Percentiles rank a stretch among this genome's conserved stretches.
These are phyloP conservation scores for Teunomyces tritomae DNA, from an alignment of 805 yeast species.

Conservation along the genomic window DNA sequence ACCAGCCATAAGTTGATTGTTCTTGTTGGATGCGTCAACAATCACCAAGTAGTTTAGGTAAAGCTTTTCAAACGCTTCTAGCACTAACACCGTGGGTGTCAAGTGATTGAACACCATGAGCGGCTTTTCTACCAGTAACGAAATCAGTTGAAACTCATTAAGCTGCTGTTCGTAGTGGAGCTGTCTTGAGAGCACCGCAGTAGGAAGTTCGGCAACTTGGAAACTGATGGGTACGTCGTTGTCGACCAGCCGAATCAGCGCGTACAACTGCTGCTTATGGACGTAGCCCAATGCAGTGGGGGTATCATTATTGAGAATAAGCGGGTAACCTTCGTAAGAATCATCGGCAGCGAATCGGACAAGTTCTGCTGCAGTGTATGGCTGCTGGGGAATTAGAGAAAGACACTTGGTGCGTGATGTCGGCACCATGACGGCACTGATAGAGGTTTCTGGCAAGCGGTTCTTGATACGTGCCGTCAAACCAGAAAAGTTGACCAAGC, in stretches of 20 bases:
- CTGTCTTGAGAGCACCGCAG: constrained; percentile 21
- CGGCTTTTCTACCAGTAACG: constrained; percentile 19
- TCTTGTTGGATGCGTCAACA: constrained; percentile 13
- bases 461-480: constrained; percentile 25
- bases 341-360: constrained; percentile 26
- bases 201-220: constrained; percentile 18
- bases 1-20: constrained; percentile 25
- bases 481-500: constrained; percentile 31
- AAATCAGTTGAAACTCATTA: constrained; percentile 10
- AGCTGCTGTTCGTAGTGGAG: constrained; percentile 20
- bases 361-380: constrained; percentile 22
- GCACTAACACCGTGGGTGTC: constrained; percentile 29
- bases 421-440: constrained; percentile 31
- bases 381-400: constrained; percentile 19
- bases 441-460: constrained; percentile 32
- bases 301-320: constrained; percentile 21
- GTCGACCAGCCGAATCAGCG: constrained; percentile 6
- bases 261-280: constrained; percentile 24
- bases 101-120: constrained; percentile 26
- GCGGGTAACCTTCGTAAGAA: constrained; percentile 42
- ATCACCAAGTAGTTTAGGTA: constrained; percentile 35
- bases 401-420: constrained; percentile 25
- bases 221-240: constrained; percentile 15
- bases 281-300: constrained; percentile 36
- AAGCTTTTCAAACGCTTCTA: constrained; percentile 39